phyloP scores from a whole-genome alignment of 176 grass and related monocot genomes.

The Hsuehochloa calcarea region DNA sequence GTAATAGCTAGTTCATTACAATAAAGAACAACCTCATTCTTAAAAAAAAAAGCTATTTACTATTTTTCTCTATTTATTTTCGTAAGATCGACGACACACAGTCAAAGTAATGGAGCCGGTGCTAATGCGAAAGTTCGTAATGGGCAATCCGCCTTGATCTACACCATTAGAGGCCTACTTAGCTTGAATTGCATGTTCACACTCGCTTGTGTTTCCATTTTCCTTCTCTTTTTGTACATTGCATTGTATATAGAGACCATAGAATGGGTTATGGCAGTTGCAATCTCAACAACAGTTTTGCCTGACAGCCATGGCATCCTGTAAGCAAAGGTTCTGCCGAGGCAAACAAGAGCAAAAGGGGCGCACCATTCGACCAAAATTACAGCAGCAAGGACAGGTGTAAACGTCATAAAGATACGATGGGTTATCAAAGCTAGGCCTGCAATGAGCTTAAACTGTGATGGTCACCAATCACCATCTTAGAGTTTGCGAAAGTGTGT shows the following conservation, averaged over 20 bases:
- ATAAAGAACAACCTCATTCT: too few relatives aligned
- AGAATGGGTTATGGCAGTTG: not conserved
- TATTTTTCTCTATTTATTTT: too few relatives aligned
- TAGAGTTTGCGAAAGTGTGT: not conserved
- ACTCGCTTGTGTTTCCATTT: too few relatives aligned
- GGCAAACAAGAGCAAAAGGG: not conserved
- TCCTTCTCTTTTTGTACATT: too few relatives aligned
- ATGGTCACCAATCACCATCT: not conserved
- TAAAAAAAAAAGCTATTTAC: too few relatives aligned
- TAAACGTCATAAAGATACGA: not conserved
- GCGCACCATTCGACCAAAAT: not conserved
- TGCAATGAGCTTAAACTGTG: not conserved
- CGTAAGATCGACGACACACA: too few relatives aligned
- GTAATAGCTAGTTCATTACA: too few relatives aligned
- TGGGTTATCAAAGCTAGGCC: not conserved
- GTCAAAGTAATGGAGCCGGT: not conserved
- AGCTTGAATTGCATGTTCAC: too few relatives aligned
- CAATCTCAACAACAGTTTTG: not conserved
- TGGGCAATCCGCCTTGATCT: too few relatives aligned
- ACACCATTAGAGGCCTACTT: too few relatives aligned
- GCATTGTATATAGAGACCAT: not conserved
- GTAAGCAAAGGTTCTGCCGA: not conserved
- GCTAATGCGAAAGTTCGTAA: too few relatives aligned
- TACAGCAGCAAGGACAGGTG: not conserved
- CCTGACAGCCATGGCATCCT: not conserved